phyloP scores from a whole-genome alignment of 179 eudicot species.

The Beta lomatogona region DNA sequence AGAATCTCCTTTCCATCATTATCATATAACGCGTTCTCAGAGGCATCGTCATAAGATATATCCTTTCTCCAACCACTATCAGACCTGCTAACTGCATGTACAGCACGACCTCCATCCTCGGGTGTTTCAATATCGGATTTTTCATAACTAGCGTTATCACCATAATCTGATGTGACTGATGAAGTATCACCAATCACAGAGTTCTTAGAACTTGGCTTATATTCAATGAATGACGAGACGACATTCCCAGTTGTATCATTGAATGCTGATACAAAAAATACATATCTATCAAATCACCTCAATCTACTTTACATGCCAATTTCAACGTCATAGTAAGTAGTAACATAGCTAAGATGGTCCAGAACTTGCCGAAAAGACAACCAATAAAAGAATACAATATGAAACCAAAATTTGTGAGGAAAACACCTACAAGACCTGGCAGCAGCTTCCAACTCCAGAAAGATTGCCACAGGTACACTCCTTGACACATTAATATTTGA shows the following conservation, averaged over 20 bases:
- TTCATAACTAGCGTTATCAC: constrained; percentile 48
- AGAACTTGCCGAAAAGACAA: constrained; percentile 19
- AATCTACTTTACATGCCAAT: background rate
- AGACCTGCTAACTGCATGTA: constrained; percentile 35
- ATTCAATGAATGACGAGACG: constrained; percentile 36
- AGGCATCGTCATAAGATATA: constrained; percentile 26
- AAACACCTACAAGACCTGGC: constrained; percentile 79
- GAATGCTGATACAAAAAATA: constrained; percentile 56
- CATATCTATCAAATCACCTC: constrained; percentile 16
- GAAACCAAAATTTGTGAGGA: constrained; percentile 22
- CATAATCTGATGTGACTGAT: constrained; percentile 60
- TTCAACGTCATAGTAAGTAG: background rate
- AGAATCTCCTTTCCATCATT: constrained; percentile 39
- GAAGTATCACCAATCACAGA: constrained; percentile 51
- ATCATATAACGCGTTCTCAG: constrained; percentile 26
- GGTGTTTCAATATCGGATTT: constrained; percentile 63
- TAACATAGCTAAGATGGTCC: background rate
- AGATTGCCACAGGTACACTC: constrained; percentile 79
- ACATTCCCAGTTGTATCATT: constrained; percentile 44
- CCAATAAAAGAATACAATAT: background rate
- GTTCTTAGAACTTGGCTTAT: constrained; percentile 41
- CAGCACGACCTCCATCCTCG: constrained; percentile 41
- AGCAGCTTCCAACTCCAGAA: constrained; percentile 95
- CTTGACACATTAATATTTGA: constrained; percentile 85
- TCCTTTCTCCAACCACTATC: constrained; percentile 23